Evolutionary conservation across 2,329 filamentous ascomycete genomes (phyloP), one percentile per base, ranked within the genome.

Genomic region (Zasmidium citrigriseum): DNA sequence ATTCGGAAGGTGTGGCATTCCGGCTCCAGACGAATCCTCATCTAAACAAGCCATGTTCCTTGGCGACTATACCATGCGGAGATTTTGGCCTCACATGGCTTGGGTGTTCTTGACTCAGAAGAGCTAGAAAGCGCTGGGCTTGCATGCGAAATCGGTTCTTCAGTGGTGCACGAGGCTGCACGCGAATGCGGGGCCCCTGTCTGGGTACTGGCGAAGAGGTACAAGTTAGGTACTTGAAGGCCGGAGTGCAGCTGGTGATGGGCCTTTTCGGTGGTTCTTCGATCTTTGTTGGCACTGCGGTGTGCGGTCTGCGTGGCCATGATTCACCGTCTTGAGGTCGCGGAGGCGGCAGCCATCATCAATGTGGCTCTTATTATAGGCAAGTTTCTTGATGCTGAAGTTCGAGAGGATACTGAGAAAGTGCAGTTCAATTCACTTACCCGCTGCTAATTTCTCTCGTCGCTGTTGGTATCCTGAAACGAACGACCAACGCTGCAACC

Each of bases 301-400:
- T 14, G 7, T 14, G 27, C 27, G 27, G 27, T 7, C 7, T 14
- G 27, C 14, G 7, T 14, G 27, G 14, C 7, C 7, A 34, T 34
- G 27, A 14, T 14, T 14, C 27, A 34, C 27, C 7, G 27, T 34
- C 27, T 57, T 23, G 45, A 34, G 10, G 50, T 58, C 45, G 55
- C 55, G n/a, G 38, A 58, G 29, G 55, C 55, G 20, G 55, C 55
- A 18, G 55, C 55, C 16, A 25, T 50, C 27, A 50, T 58, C 18
- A 58, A 58, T 27, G 55, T 58, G 22, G 55, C 27, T 12, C 53
- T 58, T 22, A 45, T 58, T 11, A 10, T 58, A n/a, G 55, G 55
- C 54, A 18, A 23, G 50, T 34, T 7, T 34, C 14, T 25, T 18
- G 22, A 0, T 24, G 14, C 20, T 22, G n/a, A 46, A 16, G 27